Evolutionary conservation across 305 asterid species (phyloP).

Genomic region (Fraxinus latifolia): DNA sequence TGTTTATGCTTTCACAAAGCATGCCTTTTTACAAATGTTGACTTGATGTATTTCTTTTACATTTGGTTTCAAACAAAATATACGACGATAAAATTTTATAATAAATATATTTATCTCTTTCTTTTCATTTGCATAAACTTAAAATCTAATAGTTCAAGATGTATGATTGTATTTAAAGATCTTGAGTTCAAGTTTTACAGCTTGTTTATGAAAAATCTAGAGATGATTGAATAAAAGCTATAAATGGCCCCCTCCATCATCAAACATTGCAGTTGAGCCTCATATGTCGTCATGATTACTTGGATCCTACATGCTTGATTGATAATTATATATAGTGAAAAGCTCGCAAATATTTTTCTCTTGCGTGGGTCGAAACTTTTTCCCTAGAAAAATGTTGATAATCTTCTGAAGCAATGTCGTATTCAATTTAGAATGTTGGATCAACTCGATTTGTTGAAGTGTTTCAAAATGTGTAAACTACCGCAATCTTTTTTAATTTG

Average conservation of each 20-base stretch:
- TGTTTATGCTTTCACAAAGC: neutral
- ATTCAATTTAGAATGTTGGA: neutral
- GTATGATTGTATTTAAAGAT: neutral
- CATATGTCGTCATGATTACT: constrained; percentile 33
- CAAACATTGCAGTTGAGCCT: constrained; percentile 30
- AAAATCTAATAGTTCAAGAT: neutral
- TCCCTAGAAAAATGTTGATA: neutral
- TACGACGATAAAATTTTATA: neutral
- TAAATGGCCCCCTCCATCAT: constrained; percentile 48
- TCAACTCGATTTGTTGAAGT: neutral
- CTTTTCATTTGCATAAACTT: neutral
- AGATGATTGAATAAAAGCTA: constrained; percentile 32
- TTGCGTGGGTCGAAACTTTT: neutral
- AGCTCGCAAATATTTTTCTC: neutral
- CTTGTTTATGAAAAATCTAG: constrained; percentile 2
- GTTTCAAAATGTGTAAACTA: neutral
- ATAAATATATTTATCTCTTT: neutral
- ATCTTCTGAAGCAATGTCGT: neutral
- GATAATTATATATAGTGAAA: neutral
- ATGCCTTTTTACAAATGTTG: neutral
- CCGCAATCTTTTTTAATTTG: neutral
- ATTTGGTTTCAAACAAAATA: neutral
- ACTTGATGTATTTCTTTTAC: neutral
- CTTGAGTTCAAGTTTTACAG: neutral
- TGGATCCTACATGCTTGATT: constrained; percentile 36